A percentile compares a stretch with the other conserved stretches of the same genome.
Evolutionary conservation across 2,329 filamentous ascomycete genomes (phyloP).

Genomic region (Colletotrichum theobromicola): DNA sequence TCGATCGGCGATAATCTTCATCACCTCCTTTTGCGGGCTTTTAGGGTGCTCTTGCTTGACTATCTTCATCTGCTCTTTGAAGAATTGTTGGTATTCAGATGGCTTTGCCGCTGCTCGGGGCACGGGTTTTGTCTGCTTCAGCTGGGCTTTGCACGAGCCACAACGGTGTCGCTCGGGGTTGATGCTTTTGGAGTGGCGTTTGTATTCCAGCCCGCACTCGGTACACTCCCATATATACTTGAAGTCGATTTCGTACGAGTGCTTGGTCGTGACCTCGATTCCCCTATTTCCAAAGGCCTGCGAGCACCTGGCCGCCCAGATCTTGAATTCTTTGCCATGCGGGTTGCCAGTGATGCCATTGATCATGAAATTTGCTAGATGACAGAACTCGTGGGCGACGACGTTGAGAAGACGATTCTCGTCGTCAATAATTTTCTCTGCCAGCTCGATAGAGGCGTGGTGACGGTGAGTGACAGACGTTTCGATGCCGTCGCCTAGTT

Average conservation of each 20-base stretch:
- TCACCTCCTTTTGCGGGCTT: conserved; percentile 69
- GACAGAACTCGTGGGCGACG: conserved; percentile 96
- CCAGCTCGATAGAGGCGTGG: conserved; percentile 85
- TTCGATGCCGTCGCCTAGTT: conserved; percentile 27
- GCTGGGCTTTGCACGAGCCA: conserved; percentile 71
- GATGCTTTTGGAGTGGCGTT: conserved; percentile 86
- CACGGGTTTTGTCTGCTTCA: conserved; percentile 81
- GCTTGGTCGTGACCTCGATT: conserved; percentile 86
- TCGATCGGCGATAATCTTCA: conserved; percentile 68
- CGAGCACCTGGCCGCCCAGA: conserved; percentile 67
- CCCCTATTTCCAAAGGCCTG: conserved; percentile 63
- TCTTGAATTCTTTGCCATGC: conserved; percentile 85
- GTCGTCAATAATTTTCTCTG: conserved; percentile 84
- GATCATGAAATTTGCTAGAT: conserved; percentile 91
- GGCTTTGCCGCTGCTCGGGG: conserved; percentile 54
- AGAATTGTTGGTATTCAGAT: conserved; percentile 55
- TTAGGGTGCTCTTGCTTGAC: conserved; percentile 62
- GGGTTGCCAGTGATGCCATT: conserved; percentile 75
- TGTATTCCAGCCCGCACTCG: conserved; percentile 73
- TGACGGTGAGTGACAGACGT: conserved; percentile 43
- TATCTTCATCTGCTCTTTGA: conserved; percentile 71
- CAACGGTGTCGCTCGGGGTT: conserved; percentile 75
- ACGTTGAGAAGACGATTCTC: conserved; percentile 83
- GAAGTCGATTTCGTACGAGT: conserved; percentile 88
- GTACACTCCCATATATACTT: conserved; percentile 88